A percentile compares a stretch with the other conserved stretches of the same genome.
phyloP scores from a whole-genome alignment of 768 basidiomycete genomes.

The Pleurotus salmoneostramineus region DNA sequence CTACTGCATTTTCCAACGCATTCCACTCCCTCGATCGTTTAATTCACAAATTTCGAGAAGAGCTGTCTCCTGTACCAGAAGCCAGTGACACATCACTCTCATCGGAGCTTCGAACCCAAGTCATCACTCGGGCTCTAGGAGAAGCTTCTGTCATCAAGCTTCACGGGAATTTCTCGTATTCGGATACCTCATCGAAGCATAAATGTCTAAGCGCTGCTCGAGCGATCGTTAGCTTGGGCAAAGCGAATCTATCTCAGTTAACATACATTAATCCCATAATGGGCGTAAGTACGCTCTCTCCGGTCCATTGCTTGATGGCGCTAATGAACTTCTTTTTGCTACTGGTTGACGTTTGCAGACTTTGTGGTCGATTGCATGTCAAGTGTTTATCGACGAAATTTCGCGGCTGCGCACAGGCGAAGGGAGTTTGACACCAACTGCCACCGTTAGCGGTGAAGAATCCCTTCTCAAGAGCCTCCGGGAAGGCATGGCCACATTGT shows the following conservation, averaged over 20 bases:
- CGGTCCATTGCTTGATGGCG: no score
- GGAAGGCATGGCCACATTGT: conserved; percentile 21
- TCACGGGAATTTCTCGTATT: conserved; percentile 42
- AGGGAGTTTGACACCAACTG: conserved; percentile 23
- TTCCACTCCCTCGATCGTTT: conserved; percentile 43
- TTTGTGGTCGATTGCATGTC: conserved; percentile 42
- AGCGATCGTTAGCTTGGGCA: conserved; percentile 34
- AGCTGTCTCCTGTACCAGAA: neutral
- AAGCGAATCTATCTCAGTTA: conserved; percentile 27
- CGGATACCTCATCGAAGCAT: conserved; percentile 36
- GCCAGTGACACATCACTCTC: neutral
- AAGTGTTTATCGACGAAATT: conserved; percentile 44
- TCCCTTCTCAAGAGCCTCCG: conserved; percentile 26
- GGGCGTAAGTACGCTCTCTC: conserved; percentile 33
- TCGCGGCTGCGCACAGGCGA: conserved; percentile 19
- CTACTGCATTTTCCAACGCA: conserved; percentile 34
- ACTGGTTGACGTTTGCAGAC: conserved; percentile 24
- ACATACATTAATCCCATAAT: conserved; percentile 45
- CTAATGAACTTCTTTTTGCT: conserved; percentile 1
- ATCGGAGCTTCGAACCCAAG: conserved; percentile 21
- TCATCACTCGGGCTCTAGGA: conserved; percentile 46
- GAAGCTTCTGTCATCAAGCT: conserved; percentile 50
- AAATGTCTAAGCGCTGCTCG: conserved; percentile 41
- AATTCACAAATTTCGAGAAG: conserved; percentile 31
- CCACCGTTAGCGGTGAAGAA: conserved; percentile 29